Evolutionary conservation across 2,329 filamentous ascomycete species (phyloP), one percentile per base, ranked within the genome.

Genomic region (Cladophialophora chaetospira): DNA sequence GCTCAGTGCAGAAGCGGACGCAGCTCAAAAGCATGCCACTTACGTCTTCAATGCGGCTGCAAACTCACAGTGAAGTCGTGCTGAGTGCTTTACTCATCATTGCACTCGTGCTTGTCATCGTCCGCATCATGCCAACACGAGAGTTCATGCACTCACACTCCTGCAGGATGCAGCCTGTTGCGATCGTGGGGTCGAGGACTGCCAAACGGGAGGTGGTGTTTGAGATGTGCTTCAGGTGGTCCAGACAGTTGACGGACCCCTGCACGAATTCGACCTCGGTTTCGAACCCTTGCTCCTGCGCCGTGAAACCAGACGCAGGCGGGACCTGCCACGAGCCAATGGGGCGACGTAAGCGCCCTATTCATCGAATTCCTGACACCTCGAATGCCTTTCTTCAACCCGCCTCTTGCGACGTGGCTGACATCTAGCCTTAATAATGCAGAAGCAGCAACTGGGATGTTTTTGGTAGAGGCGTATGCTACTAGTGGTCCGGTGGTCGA

Each of bases 161-260:
- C 36, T 40, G 36, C 42, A 45, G n/a, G 23, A 28, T 28, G 42
- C 13, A 23, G 42, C 44, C 44, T 8, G 44, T 6, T 21, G n/a
- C 23, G 49, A 35, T 23, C 19, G 36, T 52, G 49, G 38, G 38
- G 49, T 52, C 38, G 36, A 25, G 25, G 25, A 15, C 43, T 35
- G 28, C 49, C 36, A 50, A 42, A 50, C 47, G 23, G n/a, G n/a
- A n/a, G n/a, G n/a, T 17, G 15, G 47, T 40, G 47, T 50, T 50
- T 50, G 47, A 50, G 35, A 23, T 8, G 47, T 50, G 47, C 47
- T 42, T 38, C 23, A 50, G 47, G 23, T n/a, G 26, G 21, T 4
- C 17, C 36, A 38, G 35, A 15, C 35, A 10, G n/a, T 10, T 36
- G 46, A 25, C 46, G 13, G 9, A 36, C 46, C 46, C 46, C 31